These are phyloP conservation scores for Dryadomyces quercivorus DNA, from an alignment of 2,329 filamentous ascomycete species.

Conservation along the genomic window DNA sequence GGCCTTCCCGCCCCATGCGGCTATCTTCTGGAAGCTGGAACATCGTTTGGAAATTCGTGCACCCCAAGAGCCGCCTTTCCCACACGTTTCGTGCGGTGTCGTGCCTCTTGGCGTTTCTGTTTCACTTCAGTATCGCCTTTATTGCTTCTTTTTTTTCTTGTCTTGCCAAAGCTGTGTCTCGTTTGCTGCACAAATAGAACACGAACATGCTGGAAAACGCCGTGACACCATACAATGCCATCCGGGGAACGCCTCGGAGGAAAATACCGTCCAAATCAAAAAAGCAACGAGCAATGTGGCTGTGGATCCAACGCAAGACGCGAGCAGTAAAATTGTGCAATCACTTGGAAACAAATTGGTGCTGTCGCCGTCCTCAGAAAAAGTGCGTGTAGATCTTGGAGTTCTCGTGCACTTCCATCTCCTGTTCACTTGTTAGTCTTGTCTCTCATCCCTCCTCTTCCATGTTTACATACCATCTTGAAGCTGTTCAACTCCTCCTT, in stretches of 20 bases:
- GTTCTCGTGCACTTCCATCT: conserved; percentile 99
- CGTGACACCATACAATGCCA: conserved; percentile 17
- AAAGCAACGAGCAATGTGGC: background rate
- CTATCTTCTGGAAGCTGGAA: too few relatives aligned
- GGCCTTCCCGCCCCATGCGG: background rate
- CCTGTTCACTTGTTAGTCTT: conserved; percentile 36
- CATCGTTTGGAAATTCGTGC: background rate
- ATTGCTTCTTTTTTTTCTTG: conserved; percentile 6
- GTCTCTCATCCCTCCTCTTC: too few relatives aligned
- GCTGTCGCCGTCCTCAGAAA: conserved; percentile 54
- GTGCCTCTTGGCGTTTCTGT: background rate
- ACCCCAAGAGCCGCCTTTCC: background rate
- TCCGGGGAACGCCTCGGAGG: conserved; percentile 10
- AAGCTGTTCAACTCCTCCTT: conserved; percentile 99
- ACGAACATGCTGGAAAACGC: conserved; percentile 11
- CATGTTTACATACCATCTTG: conserved; percentile 73
- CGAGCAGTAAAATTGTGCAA: background rate
- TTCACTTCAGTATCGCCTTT: background rate
- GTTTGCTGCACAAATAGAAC: background rate
- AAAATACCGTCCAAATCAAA: conserved; percentile 1
- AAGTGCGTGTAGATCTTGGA: conserved; percentile 99
- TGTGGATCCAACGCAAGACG: background rate
- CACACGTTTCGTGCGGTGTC: background rate
- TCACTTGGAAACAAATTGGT: background rate
- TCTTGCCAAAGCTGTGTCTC: background rate